Evolutionary conservation across 2,329 filamentous ascomycete genomes (phyloP).

Genomic region (Periconia macrospinosa): DNA sequence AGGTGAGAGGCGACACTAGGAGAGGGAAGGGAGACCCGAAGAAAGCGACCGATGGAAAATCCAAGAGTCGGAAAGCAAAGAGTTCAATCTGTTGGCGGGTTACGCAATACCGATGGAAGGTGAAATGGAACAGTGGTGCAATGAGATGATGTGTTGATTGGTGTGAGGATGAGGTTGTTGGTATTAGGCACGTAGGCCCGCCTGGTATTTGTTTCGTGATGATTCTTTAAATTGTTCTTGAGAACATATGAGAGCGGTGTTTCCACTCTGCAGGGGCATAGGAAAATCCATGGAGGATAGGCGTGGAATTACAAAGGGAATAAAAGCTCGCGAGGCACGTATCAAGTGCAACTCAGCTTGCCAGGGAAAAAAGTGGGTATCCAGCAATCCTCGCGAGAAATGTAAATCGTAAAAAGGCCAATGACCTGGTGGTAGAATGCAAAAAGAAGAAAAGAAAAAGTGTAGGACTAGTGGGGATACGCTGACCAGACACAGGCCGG

Average conservation of each 20-base stretch:
- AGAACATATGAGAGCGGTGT: constrained; percentile 27
- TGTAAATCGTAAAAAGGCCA: constrained; percentile 24
- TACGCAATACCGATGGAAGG: constrained; percentile 15
- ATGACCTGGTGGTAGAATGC: constrained; percentile 2
- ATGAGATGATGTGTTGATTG: constrained; percentile 13
- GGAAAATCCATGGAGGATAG: constrained; percentile 36
- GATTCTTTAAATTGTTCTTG: constrained; percentile 33
- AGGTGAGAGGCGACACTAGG: constrained; percentile 12
- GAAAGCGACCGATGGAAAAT: constrained; percentile 3
- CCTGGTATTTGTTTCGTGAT: constrained; percentile 36
- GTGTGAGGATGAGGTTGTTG: constrained; percentile 21
- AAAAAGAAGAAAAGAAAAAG: constrained; percentile 36
- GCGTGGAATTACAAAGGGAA: constrained; percentile 39
- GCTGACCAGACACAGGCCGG: constrained; percentile 20
- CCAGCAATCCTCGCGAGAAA: constrained; percentile 29
- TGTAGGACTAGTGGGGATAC: constrained; percentile 11
- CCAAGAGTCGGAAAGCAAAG: constrained; percentile 3
- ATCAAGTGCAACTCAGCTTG: constrained; percentile 28
- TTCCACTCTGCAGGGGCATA: constrained; percentile 33
- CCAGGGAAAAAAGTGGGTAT: constrained; percentile 29
- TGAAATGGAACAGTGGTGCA: constrained; percentile 18
- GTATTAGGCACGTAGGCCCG: constrained; percentile 33
- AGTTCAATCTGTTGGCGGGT: constrained; percentile 20
- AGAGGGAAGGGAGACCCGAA: constrained; percentile 5
- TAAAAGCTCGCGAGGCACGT: constrained; percentile 31